Conservation (phyloP, 108 stramenopile species). For the Schizochytrium sp. region DNA sequence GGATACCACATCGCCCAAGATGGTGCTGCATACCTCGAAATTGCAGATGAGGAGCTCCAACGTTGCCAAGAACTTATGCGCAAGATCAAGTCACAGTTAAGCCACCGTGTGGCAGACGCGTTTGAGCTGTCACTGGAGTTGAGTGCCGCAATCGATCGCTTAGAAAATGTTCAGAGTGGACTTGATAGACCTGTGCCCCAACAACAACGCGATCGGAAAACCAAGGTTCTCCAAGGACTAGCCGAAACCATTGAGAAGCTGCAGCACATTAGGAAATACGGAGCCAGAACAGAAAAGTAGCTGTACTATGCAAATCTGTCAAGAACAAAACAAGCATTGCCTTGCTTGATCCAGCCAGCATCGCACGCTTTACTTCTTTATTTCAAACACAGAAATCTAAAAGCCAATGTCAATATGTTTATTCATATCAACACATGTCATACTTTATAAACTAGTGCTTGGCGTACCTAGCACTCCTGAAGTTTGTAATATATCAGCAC, state of each 20-base stretch:
- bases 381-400: too few relatives aligned
- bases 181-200: constrained; percentile 23
- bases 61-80: neutral
- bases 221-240: neutral
- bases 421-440: too few relatives aligned
- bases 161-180: constrained; percentile 3
- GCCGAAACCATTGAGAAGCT: constrained; percentile 32
- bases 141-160: constrained; percentile 4
- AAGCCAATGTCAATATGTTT: too few relatives aligned
- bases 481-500: too few relatives aligned
- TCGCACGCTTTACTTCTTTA: too few relatives aligned
- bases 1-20: constrained; percentile 49
- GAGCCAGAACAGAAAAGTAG: neutral
- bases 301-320: neutral
- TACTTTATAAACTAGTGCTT: too few relatives aligned
- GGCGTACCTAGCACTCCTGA: too few relatives aligned
- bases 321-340: too few relatives aligned
- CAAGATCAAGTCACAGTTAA: constrained; percentile 27
- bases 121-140: constrained; percentile 2
- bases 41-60: neutral
- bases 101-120: constrained; percentile 26
- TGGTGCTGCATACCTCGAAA: constrained; percentile 39
- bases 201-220: neutral
- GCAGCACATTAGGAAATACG: constrained; percentile 1
- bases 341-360: too few relatives aligned